These are phyloP conservation scores for Hypoxylon sp. DNA, from an alignment of 2,329 filamentous ascomycete species.

Conservation along the genomic window DNA sequence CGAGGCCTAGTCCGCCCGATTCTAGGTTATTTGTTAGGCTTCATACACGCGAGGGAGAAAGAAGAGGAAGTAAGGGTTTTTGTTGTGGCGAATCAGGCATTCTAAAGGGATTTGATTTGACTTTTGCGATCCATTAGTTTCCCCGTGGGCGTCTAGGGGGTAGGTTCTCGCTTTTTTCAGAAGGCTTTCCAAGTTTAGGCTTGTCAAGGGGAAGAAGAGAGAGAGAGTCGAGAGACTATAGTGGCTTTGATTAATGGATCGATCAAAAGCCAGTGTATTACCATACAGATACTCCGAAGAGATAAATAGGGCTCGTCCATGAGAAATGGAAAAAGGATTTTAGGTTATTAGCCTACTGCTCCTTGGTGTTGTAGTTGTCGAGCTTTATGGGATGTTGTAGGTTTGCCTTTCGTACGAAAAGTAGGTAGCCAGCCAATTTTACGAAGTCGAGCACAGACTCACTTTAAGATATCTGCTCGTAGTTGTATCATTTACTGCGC, in stretches of 20 bases:
- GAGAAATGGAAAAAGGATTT: slow-evolving; percentile 36
- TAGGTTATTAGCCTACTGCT: background rate
- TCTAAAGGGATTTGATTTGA: slow-evolving; percentile 32
- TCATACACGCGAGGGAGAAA: background rate
- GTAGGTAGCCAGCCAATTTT: background rate
- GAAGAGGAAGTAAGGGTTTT: slow-evolving; percentile 10
- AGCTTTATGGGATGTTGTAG: background rate
- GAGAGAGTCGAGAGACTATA: slow-evolving; percentile 15
- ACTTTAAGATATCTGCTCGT: background rate
- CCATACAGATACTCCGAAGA: slow-evolving; percentile 26
- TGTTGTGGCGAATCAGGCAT: slow-evolving; percentile 47
- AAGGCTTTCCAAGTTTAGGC: background rate
- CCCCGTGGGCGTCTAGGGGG: slow-evolving; percentile 31
- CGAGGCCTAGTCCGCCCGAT: slow-evolving; percentile 66
- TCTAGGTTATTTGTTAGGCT: background rate
- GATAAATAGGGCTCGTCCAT: slow-evolving; percentile 39
- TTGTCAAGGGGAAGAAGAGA: slow-evolving; percentile 20
- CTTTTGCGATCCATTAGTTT: slow-evolving; percentile 11
- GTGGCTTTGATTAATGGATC: slow-evolving; percentile 30
- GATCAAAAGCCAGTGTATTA: slow-evolving; percentile 42
- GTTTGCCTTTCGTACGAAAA: background rate
- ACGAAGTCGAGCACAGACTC: background rate
- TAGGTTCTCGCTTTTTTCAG: slow-evolving; percentile 4
- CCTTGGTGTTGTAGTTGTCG: background rate
- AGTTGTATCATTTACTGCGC: background rate